Conservation (phyloP, 1,139 yeast species). For the Pichia sp. region DNA sequence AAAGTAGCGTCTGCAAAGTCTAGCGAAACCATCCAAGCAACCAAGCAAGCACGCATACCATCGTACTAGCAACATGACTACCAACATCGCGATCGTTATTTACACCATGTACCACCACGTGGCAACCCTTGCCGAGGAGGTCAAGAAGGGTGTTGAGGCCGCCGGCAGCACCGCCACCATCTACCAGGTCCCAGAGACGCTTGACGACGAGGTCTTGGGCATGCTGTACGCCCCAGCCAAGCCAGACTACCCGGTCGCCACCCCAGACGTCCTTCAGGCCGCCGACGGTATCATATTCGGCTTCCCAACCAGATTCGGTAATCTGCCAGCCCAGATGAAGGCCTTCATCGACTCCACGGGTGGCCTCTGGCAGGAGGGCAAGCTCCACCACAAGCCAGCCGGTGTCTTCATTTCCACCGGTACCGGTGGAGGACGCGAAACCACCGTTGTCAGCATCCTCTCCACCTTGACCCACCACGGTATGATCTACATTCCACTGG, state of each 20-base stretch:
- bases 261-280: constrained; percentile 35
- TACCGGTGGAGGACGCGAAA: constrained; percentile 47
- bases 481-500: constrained; percentile 47
- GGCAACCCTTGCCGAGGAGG: constrained; percentile 38
- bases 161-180: constrained; percentile 39
- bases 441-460: constrained; percentile 38
- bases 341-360: constrained; percentile 46
- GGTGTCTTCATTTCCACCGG: constrained; percentile 46
- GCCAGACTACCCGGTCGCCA: constrained; percentile 39
- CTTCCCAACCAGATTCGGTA: constrained; percentile 49
- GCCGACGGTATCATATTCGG: constrained; percentile 51
- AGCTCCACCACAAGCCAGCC: constrained; percentile 45
- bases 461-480: constrained; percentile 48
- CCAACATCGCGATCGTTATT: constrained; percentile 35
- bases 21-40: too few relatives aligned
- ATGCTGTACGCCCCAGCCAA: constrained; percentile 44
- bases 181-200: constrained; percentile 50
- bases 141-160: constrained; percentile 41
- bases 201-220: constrained; percentile 39
- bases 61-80: constrained; percentile 17
- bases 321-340: constrained; percentile 43
- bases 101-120: constrained; percentile 51
- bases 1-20: too few relatives aligned
- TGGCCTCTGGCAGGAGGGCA: constrained; percentile 49
- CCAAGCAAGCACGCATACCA: not conserved